A percentile compares a stretch with the other conserved stretches of the same genome.
Conservation (phyloP, 148 eudicot species). For the Rhododendron williamsianum region DNA sequence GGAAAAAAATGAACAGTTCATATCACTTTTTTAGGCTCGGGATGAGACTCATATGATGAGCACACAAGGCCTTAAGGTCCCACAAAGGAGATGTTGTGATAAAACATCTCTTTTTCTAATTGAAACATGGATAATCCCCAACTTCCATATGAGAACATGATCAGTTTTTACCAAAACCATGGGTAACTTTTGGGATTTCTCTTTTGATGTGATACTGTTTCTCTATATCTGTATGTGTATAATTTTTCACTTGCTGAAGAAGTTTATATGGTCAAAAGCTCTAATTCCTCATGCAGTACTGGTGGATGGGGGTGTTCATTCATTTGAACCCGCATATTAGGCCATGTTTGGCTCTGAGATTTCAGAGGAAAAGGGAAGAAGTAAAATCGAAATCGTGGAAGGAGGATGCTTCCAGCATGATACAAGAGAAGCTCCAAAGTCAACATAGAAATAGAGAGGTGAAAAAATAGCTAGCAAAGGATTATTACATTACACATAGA, state of each 20-base stretch:
- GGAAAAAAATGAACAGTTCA: too few relatives aligned
- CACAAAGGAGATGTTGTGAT: neutral
- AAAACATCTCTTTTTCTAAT: neutral
- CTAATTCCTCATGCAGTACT: neutral
- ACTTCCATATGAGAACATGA: neutral
- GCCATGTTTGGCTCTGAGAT: neutral
- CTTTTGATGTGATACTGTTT: neutral
- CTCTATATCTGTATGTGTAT: neutral
- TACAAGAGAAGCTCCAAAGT: neutral
- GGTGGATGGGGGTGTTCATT: neutral
- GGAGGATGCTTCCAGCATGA: neutral
- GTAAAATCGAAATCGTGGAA: neutral
- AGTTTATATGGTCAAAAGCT: neutral
- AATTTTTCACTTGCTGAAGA: neutral
- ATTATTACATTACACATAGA: neutral
- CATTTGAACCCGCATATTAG: neutral
- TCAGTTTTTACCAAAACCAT: neutral
- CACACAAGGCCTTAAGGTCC: neutral
- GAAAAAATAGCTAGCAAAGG: neutral
- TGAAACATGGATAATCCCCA: neutral
- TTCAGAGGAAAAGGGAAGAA: neutral
- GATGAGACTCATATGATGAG: neutral
- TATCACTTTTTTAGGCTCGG: neutral
- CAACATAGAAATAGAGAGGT: neutral
- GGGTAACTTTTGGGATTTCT: neutral